Evolutionary conservation across 2,329 filamentous ascomycete genomes (phyloP).

Genomic region (Fonsecaea multimorphosa): DNA sequence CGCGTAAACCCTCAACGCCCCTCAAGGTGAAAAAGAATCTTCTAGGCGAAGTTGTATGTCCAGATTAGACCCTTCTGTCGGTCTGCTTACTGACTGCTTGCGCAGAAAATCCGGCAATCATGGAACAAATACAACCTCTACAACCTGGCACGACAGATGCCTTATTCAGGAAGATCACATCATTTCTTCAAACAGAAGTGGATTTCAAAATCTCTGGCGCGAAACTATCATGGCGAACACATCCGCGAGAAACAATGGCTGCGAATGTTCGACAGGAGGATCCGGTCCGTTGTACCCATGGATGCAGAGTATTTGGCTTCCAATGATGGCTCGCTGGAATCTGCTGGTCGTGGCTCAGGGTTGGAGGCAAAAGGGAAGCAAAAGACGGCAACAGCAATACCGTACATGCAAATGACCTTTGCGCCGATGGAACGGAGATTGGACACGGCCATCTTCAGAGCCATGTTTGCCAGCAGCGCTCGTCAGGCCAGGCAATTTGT

Average conservation of each 20-base stretch:
- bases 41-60: slow-evolving; percentile 18
- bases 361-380: slow-evolving; percentile 46
- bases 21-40: slow-evolving; percentile 41
- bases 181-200: slow-evolving; percentile 99
- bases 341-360: slow-evolving; percentile 82
- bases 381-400: slow-evolving; percentile 49
- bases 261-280: slow-evolving; percentile 83
- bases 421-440: slow-evolving; percentile 87
- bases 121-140: slow-evolving; percentile 98
- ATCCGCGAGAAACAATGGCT: slow-evolving; percentile 92
- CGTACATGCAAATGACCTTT: slow-evolving; percentile 96
- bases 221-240: slow-evolving; percentile 93
- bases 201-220: slow-evolving; percentile 80
- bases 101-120: slow-evolving; percentile 87
- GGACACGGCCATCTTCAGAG: slow-evolving; percentile 92
- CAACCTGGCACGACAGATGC: slow-evolving; percentile 70
- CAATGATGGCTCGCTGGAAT: slow-evolving; percentile 81
- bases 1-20: slow-evolving; percentile 52
- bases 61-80: neutral
- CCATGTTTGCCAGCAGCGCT: slow-evolving; percentile 90
- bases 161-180: slow-evolving; percentile 50
- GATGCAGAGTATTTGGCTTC: slow-evolving; percentile 77
- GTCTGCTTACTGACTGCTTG: slow-evolving; percentile 7
- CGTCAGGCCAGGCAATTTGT: slow-evolving; percentile 94
- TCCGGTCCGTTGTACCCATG: slow-evolving; percentile 86